Conservation (phyloP, 257 asterid genomes). For the Echites panduratus region DNA sequence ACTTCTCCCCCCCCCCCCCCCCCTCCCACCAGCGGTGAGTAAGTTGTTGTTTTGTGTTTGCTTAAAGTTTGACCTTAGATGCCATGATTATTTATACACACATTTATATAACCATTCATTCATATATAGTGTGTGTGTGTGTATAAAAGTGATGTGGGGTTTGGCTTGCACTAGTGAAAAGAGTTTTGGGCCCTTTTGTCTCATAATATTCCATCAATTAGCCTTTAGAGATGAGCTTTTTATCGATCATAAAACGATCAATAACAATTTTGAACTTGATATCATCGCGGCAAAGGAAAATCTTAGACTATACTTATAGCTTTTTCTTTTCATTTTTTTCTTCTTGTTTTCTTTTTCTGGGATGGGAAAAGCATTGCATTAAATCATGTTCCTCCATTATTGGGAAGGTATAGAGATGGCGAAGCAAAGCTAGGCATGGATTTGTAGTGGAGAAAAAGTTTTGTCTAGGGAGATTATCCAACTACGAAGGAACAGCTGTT, state of each 20-base stretch:
- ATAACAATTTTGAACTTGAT: conserved; percentile 34
- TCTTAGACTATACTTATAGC: background rate
- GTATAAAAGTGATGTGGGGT: conserved; percentile 38
- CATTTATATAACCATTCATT: conserved; percentile 7
- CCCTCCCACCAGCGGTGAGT: conserved; percentile 35
- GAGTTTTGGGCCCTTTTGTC: conserved; percentile 49
- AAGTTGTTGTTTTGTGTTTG: conserved; percentile 32
- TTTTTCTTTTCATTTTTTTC: too few relatives aligned
- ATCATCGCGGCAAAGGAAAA: background rate
- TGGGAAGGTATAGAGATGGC: conserved; percentile 24
- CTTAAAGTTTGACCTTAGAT: conserved; percentile 43
- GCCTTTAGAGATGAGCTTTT: conserved; percentile 34
- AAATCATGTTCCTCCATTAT: conserved; percentile 27
- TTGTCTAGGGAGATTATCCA: conserved; percentile 7
- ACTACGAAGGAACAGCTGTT: conserved; percentile 12
- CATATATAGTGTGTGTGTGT: conserved; percentile 13
- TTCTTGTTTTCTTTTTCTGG: conserved; percentile 8
- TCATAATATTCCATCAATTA: conserved; percentile 48
- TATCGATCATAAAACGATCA: conserved; percentile 36
- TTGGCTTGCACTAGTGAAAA: conserved; percentile 50
- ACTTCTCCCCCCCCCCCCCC: conserved; percentile 9
- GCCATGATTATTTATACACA: conserved; percentile 30
- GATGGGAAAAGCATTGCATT: conserved; percentile 16
- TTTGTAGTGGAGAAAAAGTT: conserved; percentile 13
- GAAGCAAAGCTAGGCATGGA: conserved; percentile 4